phyloP scores from a whole-genome alignment of 495 filamentous ascomycete genomes.

The Letharia columbiana region DNA sequence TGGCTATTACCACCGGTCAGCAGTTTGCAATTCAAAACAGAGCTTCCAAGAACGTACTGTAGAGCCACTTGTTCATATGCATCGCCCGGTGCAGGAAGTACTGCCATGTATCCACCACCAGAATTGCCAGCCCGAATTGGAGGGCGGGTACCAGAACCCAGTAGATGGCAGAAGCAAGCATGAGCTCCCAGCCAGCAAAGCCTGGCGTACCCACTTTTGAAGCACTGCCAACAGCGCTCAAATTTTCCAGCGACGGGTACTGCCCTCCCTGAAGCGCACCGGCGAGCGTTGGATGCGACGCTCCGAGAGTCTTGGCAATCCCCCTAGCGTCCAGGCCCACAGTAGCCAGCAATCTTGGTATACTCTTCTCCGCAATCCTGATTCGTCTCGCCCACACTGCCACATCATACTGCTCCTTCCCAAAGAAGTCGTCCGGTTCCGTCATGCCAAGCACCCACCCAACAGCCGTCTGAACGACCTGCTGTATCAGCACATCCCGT shows the following conservation, averaged over 20 bases:
- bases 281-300: conserved; percentile 50
- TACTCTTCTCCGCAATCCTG: conserved; percentile 53
- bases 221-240: conserved; percentile 16
- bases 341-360: conserved; percentile 44
- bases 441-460: conserved; percentile 47
- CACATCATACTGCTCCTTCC: conserved; percentile 63
- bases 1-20: conserved; percentile 36
- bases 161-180: conserved; percentile 57
- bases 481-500: conserved; percentile 70
- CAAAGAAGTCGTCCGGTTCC: conserved; percentile 52
- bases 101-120: conserved; percentile 73
- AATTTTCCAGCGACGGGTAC: conserved; percentile 40
- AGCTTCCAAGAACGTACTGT: conserved; percentile 48
- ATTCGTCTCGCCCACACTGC: conserved; percentile 63
- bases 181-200: conserved; percentile 61
- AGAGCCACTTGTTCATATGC: conserved; percentile 81
- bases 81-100: conserved; percentile 78
- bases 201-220: conserved; percentile 25
- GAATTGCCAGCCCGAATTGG: conserved; percentile 56
- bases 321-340: conserved; percentile 34
- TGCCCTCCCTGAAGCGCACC: conserved; percentile 55
- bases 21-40: not conserved
- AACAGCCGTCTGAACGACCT: conserved; percentile 61
- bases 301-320: conserved; percentile 32
- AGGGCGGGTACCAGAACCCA: conserved; percentile 53